Base-by-base conservation (phyloP, 371 early-diverging fungal genomes). In the Apophysomyces trapeziformis region DNA sequence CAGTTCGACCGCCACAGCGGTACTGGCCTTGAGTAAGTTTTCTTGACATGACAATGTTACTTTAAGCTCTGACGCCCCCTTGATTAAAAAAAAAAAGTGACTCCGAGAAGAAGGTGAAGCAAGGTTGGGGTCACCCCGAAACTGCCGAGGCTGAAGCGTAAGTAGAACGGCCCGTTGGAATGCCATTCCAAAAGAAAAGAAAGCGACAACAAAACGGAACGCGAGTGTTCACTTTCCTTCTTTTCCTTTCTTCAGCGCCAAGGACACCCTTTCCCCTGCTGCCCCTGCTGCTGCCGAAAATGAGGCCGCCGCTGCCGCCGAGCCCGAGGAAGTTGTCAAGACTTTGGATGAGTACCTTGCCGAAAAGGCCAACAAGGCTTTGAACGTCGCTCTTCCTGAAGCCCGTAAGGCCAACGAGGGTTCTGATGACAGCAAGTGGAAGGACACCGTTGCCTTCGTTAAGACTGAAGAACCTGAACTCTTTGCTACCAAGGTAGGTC, bases 1-100 rank as follows among this genome's bases (percentile, higher is more conserved):
- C 88, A 90, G 75, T 89, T 86, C 76, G 96, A 95, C 76, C 91
- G 96, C 70, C 93, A 90, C 82, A 85, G 85, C 68, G 92, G 85
- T 68, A 88, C 90, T 50, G 93, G 89, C 69, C 78, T 85, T 74
- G 80, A 77, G 87, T 85, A 78, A 77, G 84, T 76, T 14, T 36
- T 35, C 12, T 14, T 60, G 21, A 50, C 54, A 11, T 26, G 54
- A 50, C 54, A 26, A 18, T 50, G 16, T 50, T 21, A 21, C 11
- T 50, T 50, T 9, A 50, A 50, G 16, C n/a, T 18, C 21, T 50
- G 21, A 50, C 54, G 3, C 21, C 32, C 21, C 12, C 4, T 64
- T 66, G 14, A 21, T 26, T 12, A 41, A 41, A 5, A 41, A 41
- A 41, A 41, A 41, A 41, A 41, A 82, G 84, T 72, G 93, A 92